Evolutionary conservation across 495 filamentous ascomycete species (phyloP), one percentile per base, ranked within the genome.

Genomic region (Trichoderma parareesei): DNA sequence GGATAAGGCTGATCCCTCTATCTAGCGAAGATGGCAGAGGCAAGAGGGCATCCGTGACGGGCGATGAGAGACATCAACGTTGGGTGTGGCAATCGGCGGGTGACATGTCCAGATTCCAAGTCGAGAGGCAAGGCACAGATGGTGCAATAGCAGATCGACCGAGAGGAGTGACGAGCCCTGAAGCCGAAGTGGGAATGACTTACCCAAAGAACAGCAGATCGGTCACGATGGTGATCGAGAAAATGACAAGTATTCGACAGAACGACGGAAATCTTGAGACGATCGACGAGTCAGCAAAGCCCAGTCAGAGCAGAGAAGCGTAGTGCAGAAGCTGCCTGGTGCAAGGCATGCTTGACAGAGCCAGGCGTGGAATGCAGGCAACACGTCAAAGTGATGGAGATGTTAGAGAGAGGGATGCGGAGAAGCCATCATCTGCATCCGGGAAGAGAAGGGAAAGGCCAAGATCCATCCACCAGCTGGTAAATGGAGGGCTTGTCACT

Each of bases 141-240:
- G 8, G 18, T 8, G 16, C n/a, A 9, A 8, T 49, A 18, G 8
- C 9, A 9, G 16, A 5, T 18, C 20, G 46, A 6, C 1, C 46
- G 7, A 18, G 46, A 8, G 46, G 18, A 27, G 44, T 49, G 8
- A 18, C 8, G n/a, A 49, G 27, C 27, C 9, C 11, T 16, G 20
- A 57, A 16, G 9, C 18, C 7, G 20, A 57, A 57, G 11, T 3
- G 8, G 53, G 37, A 10, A 33, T 16, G 9, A 33, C 53, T 57
- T 57, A 57, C 53, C 53, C 53, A 57, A 57, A 57, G 53, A 57
- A 57, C 53, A 57, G 18, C 53, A 57, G 27, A 57, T 57, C 53
- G 20, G 53, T 35, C 53, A 38, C 53, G 37, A 35, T 57, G 27
- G 53, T 57, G 53, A 33, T 57, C 53, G 53, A 57, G 37, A 49